Percentiles rank a stretch among this genome's conserved stretches.
Evolutionary conservation across 345 rosid genomes (phyloP).

Genomic region (Corchorus capsularis): DNA sequence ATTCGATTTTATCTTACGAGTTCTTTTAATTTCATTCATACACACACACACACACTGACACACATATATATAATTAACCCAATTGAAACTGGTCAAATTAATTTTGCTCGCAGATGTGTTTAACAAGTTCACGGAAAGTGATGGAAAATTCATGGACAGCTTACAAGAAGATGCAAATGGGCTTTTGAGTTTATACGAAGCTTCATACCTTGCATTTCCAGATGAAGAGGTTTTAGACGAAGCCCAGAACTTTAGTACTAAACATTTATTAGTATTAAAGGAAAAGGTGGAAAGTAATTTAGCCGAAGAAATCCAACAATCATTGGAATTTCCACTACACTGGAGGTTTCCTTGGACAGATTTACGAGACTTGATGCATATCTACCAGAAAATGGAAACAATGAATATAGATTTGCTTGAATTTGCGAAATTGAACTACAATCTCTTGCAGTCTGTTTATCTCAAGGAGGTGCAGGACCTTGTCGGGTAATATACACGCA

Average conservation of each 20-base stretch:
- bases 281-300: no score
- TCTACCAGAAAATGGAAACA: not conserved
- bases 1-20: no score
- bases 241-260: not conserved
- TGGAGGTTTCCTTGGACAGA: slow-evolving; percentile 16
- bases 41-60: no score
- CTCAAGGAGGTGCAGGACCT: no score
- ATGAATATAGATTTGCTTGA: not conserved
- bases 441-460: not conserved
- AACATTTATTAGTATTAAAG: no score
- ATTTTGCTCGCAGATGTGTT: not conserved
- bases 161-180: not conserved
- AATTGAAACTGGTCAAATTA: no score
- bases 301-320: no score
- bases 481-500: no score
- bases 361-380: slow-evolving; percentile 3
- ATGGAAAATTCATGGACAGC: not conserved
- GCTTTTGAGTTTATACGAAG: slow-evolving; percentile 8
- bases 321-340: not conserved
- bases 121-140: not conserved
- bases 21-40: no score
- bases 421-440: not conserved
- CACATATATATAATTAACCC: no score
- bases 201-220: not conserved
- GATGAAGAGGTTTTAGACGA: not conserved